Evolutionary conservation across 2,329 filamentous ascomycete species (phyloP).

Genomic region (Alternaria viburni): DNA sequence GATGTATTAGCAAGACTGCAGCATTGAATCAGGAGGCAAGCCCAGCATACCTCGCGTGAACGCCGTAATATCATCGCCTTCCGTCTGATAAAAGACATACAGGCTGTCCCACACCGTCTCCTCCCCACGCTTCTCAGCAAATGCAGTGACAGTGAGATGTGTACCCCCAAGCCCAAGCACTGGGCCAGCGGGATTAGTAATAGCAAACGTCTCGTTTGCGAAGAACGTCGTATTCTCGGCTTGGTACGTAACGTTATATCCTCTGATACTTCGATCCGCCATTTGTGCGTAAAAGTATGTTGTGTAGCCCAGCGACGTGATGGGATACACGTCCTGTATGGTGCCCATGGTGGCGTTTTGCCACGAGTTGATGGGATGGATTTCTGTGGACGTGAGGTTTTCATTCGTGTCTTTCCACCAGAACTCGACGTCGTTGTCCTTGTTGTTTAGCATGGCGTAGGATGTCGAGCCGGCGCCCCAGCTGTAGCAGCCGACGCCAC

Average conservation of each 20-base stretch:
- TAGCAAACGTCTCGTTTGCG: constrained; percentile 37
- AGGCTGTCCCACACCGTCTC: constrained; percentile 32
- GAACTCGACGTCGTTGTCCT: constrained; percentile 48
- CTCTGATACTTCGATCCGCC: constrained; percentile 44
- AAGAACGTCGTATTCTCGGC: constrained; percentile 49
- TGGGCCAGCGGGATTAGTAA: constrained; percentile 37
- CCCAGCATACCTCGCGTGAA: constrained; percentile 26
- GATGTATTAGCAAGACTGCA: neutral
- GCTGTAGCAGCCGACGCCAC: constrained; percentile 53
- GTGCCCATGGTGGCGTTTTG: constrained; percentile 30
- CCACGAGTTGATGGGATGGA: constrained; percentile 52
- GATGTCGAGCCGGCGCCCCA: constrained; percentile 50
- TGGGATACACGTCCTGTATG: constrained; percentile 48
- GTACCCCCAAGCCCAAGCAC: constrained; percentile 46
- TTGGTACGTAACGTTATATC: constrained; percentile 48
- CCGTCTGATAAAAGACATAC: constrained; percentile 43
- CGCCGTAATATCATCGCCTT: constrained; percentile 38
- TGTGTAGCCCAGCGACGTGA: constrained; percentile 51
- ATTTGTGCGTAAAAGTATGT: constrained; percentile 53
- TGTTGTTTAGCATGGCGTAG: constrained; percentile 54
- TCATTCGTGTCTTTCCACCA: constrained; percentile 55
- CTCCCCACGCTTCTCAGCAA: constrained; percentile 27
- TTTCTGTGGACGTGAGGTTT: constrained; percentile 30
- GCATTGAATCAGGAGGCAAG: neutral
- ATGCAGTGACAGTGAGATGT: constrained; percentile 49